Conservation (phyloP, 805 yeast genomes). For the Candida andamanensis region DNA sequence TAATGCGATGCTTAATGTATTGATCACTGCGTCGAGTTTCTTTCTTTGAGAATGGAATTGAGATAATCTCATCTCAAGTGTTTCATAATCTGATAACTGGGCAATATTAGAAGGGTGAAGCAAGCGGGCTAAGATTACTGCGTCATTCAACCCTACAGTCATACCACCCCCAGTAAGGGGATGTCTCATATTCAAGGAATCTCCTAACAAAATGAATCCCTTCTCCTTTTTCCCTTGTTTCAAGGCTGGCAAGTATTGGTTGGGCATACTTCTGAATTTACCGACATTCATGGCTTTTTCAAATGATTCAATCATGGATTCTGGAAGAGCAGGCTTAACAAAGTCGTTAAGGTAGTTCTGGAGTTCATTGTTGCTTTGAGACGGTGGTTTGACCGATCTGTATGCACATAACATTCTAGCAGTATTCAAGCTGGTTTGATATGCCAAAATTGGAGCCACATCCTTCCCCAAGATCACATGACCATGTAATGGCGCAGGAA, state of each 20-base stretch:
- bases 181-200: slow-evolving; percentile 95
- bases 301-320: slow-evolving; percentile 60
- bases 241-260: slow-evolving; percentile 80
- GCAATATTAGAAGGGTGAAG: slow-evolving; percentile 51
- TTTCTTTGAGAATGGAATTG: slow-evolving; percentile 79
- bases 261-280: slow-evolving; percentile 84
- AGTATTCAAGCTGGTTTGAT: slow-evolving; percentile 78
- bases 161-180: slow-evolving; percentile 99
- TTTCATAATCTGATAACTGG: slow-evolving; percentile 53
- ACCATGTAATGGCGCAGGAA: slow-evolving; percentile 75
- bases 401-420: slow-evolving; percentile 89
- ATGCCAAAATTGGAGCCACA: slow-evolving; percentile 83
- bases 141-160: slow-evolving; percentile 94
- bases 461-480: slow-evolving; percentile 85
- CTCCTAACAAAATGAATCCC: slow-evolving; percentile 84
- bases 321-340: slow-evolving; percentile 70
- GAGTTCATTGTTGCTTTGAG: slow-evolving; percentile 50
- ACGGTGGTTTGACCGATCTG: slow-evolving; percentile 69
- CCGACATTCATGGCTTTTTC: slow-evolving; percentile 49
- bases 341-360: slow-evolving; percentile 52
- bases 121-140: slow-evolving; percentile 59
- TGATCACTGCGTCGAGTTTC: slow-evolving; percentile 73
- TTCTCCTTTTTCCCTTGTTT: slow-evolving; percentile 49
- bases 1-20: slow-evolving; percentile 85
- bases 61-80: slow-evolving; percentile 51